Base-by-base conservation (phyloP, 1,284 basidiomycete genomes). In the Cystobasidiaceae sp. region DNA sequence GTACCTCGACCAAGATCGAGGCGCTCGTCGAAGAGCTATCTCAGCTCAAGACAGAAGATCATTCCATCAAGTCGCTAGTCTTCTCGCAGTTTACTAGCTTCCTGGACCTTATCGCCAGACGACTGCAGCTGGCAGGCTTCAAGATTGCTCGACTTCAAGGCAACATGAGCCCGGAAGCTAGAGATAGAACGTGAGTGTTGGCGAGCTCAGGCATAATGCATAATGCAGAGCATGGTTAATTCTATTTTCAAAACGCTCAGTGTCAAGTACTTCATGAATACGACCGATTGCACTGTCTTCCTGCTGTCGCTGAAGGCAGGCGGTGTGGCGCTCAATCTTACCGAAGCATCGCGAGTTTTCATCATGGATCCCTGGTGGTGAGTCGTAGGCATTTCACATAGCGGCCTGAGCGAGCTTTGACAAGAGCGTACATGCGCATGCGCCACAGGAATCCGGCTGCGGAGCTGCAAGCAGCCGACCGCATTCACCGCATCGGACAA, bases 1-100 rank as follows among this genome's bases (percentile, higher is more conserved):
- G 90, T 45, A 96, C 92, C 3, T 93, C 90, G 34, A 89, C 93
- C 9, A 99, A 98, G 81, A 92, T 98, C 57, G 96, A 99, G 76
- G 94, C 96, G 1, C 82, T 99, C 0, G 82, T 98, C 1, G 96
- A 98, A 77, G 94, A 98, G 78, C 80, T 98, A 54, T 86, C 83
- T 74, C 89, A 89, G 75, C 81, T 96, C 45, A 82, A 92, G 25
- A 78, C 82, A 67, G 84, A 93, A 74, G 91, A 97, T 76, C 83
- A 87, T 45, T 96, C 93, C 9, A 93, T 92, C 67, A 99, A 99
- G 80, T 93, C 89, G 75, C 84, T 99, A 54, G 94, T 99, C 28
- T 99, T 96, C 75, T 90, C 87, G 68, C 92, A 94, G 77, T 93
- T 93, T 75, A 89, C 92, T 60, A 91, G 88, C 77, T 90, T 91